Percentiles rank a stretch among this genome's conserved stretches.
phyloP scores from a whole-genome alignment of 2,329 filamentous ascomycete species.

The Apiospora pterosperma region DNA sequence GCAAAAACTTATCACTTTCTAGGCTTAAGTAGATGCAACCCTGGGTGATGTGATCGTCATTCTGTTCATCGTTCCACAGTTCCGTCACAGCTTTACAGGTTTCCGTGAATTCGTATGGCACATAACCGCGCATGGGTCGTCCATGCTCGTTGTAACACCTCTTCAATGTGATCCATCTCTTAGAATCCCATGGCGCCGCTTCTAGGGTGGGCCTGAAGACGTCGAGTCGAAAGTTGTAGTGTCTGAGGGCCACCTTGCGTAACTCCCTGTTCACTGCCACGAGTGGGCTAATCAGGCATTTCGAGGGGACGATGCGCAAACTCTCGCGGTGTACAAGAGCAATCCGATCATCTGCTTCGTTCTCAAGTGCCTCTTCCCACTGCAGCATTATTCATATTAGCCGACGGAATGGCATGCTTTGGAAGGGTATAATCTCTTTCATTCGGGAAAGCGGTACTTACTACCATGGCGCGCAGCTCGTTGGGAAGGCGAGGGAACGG shows the following conservation, averaged over 20 bases:
- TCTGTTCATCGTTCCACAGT: too few relatives aligned
- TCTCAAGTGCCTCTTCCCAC: neutral
- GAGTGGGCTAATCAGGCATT: neutral
- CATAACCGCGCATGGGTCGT: too few relatives aligned
- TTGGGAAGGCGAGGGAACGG: neutral
- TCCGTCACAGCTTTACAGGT: too few relatives aligned
- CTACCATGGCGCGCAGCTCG: neutral
- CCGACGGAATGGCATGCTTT: neutral
- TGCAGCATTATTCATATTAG: neutral
- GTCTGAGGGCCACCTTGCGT: neutral
- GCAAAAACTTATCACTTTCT: neutral
- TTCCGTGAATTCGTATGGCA: too few relatives aligned
- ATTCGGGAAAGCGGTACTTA: neutral
- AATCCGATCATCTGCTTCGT: neutral
- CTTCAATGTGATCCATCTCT: too few relatives aligned
- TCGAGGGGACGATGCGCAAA: neutral
- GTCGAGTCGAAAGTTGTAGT: neutral
- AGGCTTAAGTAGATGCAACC: neutral
- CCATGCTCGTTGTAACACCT: too few relatives aligned
- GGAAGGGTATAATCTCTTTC: neutral
- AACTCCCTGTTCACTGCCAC: neutral
- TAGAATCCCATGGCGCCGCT: too few relatives aligned
- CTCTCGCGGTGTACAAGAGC: neutral
- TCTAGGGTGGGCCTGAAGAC: neutral
- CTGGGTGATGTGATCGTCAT: neutral